Evolutionary conservation across 345 rosid species (phyloP), one percentile per base, ranked within the genome.

Genomic region (Acer yangbiense): DNA sequence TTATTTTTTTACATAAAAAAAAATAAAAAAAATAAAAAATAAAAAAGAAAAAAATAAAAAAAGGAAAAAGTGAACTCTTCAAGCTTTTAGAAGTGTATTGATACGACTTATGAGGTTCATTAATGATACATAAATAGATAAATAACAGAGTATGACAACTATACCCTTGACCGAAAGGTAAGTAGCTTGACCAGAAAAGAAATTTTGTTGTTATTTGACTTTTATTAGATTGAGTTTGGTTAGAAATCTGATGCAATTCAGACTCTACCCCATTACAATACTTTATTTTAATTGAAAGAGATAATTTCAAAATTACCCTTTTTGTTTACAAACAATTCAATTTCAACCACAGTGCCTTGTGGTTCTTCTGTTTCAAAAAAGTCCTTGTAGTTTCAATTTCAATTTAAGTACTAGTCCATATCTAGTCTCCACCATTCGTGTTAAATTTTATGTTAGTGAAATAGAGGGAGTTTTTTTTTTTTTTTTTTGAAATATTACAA

Each of bases 161-260:
- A 0, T 9, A 18, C 29, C 54, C 77, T 27, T 71, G 80, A 81
- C 82, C 70, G 16, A 32, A 46, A 55, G 68, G 65, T 67, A 2
- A 16, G 79, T 46, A 14, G 16, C 63, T 83, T 80, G 86, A 80
- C 80, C 55, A 35, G 3, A 35, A 32, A 65, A 48, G 21, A 11
- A 50, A 62, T 21, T 62, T 44, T 20, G 66, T 46, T 48, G 75
- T 54, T 55, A 44, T 63, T 75, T 76, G 72, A 75, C 78, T 66
- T 43, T 65, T n/a, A 27, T 12, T 3, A 3, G 41, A 64, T 23
- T 25, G 32, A 48, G 46, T 27, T 64, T 48, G 55, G 68, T 73
- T 61, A 11, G 7, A 73, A 43, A 61, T 73, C 41, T 41, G 43
- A 43, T 60, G 16, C 13, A 18, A 21, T n/a, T 60, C 64, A 23